Evolutionary conservation across 441 rosid species (phyloP), one percentile per base, ranked within the genome.

Genomic region (Croton laevigatus): DNA sequence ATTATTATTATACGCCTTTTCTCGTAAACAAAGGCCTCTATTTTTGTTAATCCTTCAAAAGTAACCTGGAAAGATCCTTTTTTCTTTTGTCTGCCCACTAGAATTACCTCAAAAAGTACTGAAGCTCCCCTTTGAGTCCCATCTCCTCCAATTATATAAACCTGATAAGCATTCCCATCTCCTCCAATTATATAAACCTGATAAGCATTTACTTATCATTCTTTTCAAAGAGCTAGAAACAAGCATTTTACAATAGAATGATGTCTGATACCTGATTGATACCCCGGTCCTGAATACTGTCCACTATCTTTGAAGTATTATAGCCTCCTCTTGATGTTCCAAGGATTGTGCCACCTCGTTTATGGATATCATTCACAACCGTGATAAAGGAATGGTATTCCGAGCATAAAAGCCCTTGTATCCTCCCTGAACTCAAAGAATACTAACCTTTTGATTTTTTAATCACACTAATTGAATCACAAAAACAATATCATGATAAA

Each of bases 251-350:
- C 10, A 38, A 27, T 12, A 13, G n/a, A 32, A 32, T 58, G 38
- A 14, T 13, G 36, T 58, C 19, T 1, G 27, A 32, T 32, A 80
- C 86, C 77, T 85, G 87, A 76, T 87, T 85, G 57, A 87, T 87
- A 45, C 87, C 91, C 2, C 89, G 79, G 59, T 87, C 91, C 69
- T 85, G 85, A 73, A 85, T 87, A 77, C 85, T 87, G 66, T 82
- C 87, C 23, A 85, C 87, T n/a, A 85, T 85, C 79, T 85, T 85
- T 20, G 76, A 55, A 16, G 81, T 83, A 75, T 80, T 84, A 75
- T 85, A 74, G 60, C 87, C 87, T 34, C 89, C 84, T 48, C 85
- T 75, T 1, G 89, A 83, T 12, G 87, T 85, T 57, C 85, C 91
- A 6, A 85, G 83, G 66, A 87, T 75, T 46, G 89, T 83, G 34